phyloP scores from a whole-genome alignment of 495 filamentous ascomycete genomes.

The Apodospora peruviana region DNA sequence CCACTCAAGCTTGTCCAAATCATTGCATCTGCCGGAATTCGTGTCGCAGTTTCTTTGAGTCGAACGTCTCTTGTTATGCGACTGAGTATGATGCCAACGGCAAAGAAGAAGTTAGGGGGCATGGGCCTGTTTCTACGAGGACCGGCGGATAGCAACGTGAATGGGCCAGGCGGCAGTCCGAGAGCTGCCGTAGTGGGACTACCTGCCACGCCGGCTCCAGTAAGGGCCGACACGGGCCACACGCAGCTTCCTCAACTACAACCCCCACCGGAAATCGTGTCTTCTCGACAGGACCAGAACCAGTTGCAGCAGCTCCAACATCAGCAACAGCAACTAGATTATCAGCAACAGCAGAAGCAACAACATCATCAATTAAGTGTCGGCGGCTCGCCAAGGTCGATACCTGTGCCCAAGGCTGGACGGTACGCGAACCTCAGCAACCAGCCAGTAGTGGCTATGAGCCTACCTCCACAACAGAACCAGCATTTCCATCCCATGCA shows the following conservation, averaged over 20 bases:
- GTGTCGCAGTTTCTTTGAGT: not conserved
- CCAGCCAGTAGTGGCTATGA: conserved; percentile 12
- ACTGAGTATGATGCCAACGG: conserved; percentile 28
- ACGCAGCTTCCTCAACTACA: conserved; percentile 4
- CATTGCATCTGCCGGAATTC: not conserved
- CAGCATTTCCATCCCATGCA: conserved; percentile 27
- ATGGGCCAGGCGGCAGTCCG: conserved; percentile 14
- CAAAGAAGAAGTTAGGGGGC: conserved; percentile 27
- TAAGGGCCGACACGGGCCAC: conserved; percentile 5
- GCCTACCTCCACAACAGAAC: conserved; percentile 14
- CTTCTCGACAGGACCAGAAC: conserved; percentile 12
- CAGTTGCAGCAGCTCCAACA: conserved; percentile 5
- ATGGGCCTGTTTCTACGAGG: conserved; percentile 25
- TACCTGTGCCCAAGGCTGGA: conserved; percentile 17
- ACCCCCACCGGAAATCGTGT: conserved; percentile 18
- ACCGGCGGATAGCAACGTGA: conserved; percentile 10
- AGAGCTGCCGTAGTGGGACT: conserved; percentile 19
- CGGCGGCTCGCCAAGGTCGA: conserved; percentile 11
- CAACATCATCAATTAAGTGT: conserved; percentile 1
- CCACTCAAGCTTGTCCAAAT: conserved; percentile 13
- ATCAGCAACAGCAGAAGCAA: conserved; percentile 7
- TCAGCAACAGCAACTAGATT: conserved; percentile 6
- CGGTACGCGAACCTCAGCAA: conserved; percentile 6
- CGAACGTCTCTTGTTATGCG: conserved; percentile 14
- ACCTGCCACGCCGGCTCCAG: conserved; percentile 14